Percentiles rank a stretch among this genome's conserved stretches.
Evolutionary conservation across 208 protist species (phyloP).

Genomic region (Vickermania ingenoplastis): DNA sequence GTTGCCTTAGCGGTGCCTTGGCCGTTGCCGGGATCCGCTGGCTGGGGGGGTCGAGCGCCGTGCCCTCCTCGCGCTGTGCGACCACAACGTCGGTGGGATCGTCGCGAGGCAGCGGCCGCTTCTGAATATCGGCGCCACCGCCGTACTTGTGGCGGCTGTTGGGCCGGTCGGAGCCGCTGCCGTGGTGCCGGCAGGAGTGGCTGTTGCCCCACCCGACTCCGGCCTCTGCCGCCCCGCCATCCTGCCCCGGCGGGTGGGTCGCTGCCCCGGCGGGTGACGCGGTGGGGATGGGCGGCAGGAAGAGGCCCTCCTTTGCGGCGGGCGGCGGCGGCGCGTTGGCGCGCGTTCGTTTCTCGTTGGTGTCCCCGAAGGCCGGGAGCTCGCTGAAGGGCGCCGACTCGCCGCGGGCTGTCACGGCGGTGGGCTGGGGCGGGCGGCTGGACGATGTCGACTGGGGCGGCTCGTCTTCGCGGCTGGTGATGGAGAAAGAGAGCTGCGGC

Average conservation of each 20-base stretch:
- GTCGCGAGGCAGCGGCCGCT: neutral
- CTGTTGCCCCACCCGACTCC: neutral
- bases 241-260: neutral
- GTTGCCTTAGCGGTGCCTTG: no score
- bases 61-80: neutral
- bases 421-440: no score
- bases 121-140: neutral
- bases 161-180: neutral
- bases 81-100: neutral
- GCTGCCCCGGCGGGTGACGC: neutral
- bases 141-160: neutral
- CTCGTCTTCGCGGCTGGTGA: neutral
- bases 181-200: neutral
- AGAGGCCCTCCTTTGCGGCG: no score
- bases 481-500: neutral
- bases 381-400: no score
- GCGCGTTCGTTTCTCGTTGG: no score
- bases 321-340: no score
- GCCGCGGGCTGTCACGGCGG: no score
- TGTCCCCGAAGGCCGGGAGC: no score
- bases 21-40: neutral
- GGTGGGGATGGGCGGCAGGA: no score
- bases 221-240: neutral
- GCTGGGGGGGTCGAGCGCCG: neutral
- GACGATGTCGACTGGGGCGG: neutral